These are phyloP conservation scores for Pseudonitzschia multistriata DNA, from an alignment of 108 stramenopile species.

Conservation along the genomic window DNA sequence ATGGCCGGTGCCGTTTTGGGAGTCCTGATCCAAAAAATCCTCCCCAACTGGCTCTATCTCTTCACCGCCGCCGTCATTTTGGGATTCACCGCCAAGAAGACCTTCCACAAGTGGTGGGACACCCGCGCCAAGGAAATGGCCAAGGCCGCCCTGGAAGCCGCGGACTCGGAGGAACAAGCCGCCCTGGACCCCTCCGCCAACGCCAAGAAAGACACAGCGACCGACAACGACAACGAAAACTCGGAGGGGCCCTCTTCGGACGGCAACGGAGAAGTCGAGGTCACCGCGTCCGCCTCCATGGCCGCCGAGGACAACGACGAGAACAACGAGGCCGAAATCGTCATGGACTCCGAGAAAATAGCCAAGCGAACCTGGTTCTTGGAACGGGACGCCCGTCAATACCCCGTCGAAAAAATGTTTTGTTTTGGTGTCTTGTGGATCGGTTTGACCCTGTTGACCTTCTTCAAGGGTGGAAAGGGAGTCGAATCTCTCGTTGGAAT, in stretches of 20 bases:
- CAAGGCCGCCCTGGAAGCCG: slow-evolving; percentile 11
- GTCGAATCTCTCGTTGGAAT: slow-evolving; percentile 61
- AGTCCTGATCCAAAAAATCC: slow-evolving; percentile 52
- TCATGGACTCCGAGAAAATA: slow-evolving; percentile 18
- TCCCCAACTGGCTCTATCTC: slow-evolving; percentile 68
- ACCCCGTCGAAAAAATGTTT: slow-evolving; percentile 55
- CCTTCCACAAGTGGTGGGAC: slow-evolving; percentile 47
- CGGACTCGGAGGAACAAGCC: slow-evolving; percentile 3
- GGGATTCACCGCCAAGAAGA: slow-evolving; percentile 56
- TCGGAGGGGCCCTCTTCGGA: neutral
- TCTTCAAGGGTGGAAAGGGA: slow-evolving; percentile 72
- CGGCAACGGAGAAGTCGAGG: neutral
- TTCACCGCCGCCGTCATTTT: slow-evolving; percentile 48
- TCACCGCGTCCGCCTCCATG: neutral
- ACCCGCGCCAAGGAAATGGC: slow-evolving; percentile 39
- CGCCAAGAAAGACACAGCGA: neutral
- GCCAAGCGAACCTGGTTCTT: slow-evolving; percentile 35
- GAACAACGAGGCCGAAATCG: neutral
- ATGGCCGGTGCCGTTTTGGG: slow-evolving; percentile 77
- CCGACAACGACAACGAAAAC: neutral
- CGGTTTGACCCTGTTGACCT: slow-evolving; percentile 55
- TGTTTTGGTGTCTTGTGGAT: slow-evolving; percentile 49
- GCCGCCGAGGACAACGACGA: slow-evolving; percentile 5
- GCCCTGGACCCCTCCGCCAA: neutral
- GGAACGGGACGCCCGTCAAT: slow-evolving; percentile 54